Conservation (phyloP, 1,284 basidiomycete species). For the Inonotus obliquus region DNA sequence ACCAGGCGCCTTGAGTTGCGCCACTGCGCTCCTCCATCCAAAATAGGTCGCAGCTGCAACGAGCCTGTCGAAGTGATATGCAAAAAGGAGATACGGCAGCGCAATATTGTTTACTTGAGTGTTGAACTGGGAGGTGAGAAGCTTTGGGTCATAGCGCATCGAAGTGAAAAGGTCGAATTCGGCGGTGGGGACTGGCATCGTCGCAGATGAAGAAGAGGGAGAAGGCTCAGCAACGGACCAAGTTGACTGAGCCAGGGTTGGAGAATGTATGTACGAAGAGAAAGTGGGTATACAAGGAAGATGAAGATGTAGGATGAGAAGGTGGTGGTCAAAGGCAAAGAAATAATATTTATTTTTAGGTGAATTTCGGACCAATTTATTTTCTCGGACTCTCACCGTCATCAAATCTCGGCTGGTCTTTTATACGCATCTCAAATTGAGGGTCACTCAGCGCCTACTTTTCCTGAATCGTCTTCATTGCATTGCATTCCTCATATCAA, state of each 20-base stretch:
- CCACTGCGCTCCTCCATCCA: constrained; percentile 39
- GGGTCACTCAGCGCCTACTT: no score
- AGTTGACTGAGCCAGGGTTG: neutral
- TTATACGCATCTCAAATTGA: no score
- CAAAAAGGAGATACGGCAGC: constrained; percentile 54
- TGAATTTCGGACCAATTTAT: neutral
- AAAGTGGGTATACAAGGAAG: neutral
- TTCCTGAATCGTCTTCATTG: no score
- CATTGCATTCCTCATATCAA: no score
- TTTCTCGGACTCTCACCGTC: neutral
- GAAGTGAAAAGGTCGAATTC: constrained; percentile 45
- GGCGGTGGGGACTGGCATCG: constrained; percentile 7
- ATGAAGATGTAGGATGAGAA: neutral
- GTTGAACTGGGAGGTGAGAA: constrained; percentile 51
- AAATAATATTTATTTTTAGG: neutral
- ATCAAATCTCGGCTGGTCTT: no score
- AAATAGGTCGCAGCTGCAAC: constrained; percentile 43
- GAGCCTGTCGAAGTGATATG: constrained; percentile 55
- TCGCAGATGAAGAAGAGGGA: neutral
- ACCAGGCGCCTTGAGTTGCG: constrained; percentile 25
- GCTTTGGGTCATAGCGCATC: constrained; percentile 50
- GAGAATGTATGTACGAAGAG: neutral
- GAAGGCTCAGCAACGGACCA: neutral
- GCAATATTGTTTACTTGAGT: constrained; percentile 40
- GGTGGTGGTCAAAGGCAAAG: neutral